Evolutionary conservation across 768 basidiomycete genomes (phyloP).

Genomic region (Rhodotorula kratochvilovae): DNA sequence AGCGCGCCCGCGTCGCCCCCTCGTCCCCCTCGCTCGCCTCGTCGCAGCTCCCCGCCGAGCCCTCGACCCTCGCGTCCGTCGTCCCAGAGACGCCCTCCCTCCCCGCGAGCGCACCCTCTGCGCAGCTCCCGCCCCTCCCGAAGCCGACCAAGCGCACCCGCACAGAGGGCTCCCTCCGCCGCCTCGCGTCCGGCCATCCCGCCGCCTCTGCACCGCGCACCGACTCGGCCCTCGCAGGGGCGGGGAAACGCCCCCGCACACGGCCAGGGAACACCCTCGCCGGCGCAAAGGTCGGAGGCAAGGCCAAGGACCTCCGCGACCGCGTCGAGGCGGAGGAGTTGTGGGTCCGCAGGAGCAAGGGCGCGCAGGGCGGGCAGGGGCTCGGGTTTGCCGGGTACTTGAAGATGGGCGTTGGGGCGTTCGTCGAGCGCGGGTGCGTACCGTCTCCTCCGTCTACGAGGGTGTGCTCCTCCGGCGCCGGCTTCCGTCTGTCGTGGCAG

Average conservation of each 20-base stretch:
- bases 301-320: conserved; percentile 24
- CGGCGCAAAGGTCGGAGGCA: conserved; percentile 23
- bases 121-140: not conserved
- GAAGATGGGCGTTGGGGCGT: conserved; percentile 37
- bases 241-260: too few species aligned
- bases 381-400: conserved; percentile 39
- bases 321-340: conserved; percentile 12
- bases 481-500: too few species aligned
- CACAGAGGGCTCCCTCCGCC: conserved; percentile 18
- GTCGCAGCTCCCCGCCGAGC: not conserved
- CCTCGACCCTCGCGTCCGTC: not conserved
- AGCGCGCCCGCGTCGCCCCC: not conserved
- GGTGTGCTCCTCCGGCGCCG: not conserved
- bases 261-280: conserved; percentile 7
- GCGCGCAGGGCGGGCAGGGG: not conserved
- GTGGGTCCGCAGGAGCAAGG: conserved; percentile 10
- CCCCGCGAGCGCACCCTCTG: not conserved
- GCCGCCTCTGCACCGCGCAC: not conserved
- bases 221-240: not conserved
- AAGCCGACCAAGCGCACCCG: conserved; percentile 7
- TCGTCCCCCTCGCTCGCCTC: not conserved
- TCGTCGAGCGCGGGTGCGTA: conserved; percentile 40
- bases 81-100: not conserved
- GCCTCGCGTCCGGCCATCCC: conserved; percentile 18
- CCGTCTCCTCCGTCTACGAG: not conserved